phyloP scores from a whole-genome alignment of 1,139 yeast genomes.

The Pneumocystis sp. region DNA sequence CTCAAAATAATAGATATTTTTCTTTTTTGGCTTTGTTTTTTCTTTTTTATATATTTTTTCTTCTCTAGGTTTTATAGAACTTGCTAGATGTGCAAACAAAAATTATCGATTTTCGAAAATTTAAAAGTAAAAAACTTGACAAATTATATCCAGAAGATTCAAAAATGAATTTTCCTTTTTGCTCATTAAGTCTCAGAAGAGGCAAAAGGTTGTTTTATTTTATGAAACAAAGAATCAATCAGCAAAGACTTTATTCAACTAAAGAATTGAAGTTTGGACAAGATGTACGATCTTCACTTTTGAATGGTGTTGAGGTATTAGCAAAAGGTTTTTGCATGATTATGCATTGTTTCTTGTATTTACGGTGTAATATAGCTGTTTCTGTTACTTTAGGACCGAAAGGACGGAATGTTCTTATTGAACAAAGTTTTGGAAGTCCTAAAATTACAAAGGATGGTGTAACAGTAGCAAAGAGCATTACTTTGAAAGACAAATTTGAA shows the following conservation, averaged over 20 bases:
- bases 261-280: constrained; percentile 96
- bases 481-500: constrained; percentile 83
- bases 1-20: neutral
- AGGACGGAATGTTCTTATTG: constrained; percentile 94
- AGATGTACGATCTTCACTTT: constrained; percentile 93
- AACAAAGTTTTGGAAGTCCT: constrained; percentile 94
- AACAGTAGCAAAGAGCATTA: constrained; percentile 80
- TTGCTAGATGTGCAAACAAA: neutral
- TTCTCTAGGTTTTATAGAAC: neutral
- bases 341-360: neutral
- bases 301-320: constrained; percentile 89
- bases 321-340: constrained; percentile 38
- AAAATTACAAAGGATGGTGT: constrained; percentile 99
- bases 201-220: neutral
- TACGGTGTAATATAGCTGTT: constrained; percentile 39
- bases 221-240: neutral
- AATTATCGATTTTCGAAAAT: neutral
- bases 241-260: neutral
- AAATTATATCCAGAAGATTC: neutral
- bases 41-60: neutral
- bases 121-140: neutral
- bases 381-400: constrained; percentile 96
- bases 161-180: neutral
- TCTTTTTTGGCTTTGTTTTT: neutral
- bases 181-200: neutral